Evolutionary conservation across 2,329 filamentous ascomycete genomes (phyloP), one percentile per base, ranked within the genome.

Genomic region (Endothia cerciana): DNA sequence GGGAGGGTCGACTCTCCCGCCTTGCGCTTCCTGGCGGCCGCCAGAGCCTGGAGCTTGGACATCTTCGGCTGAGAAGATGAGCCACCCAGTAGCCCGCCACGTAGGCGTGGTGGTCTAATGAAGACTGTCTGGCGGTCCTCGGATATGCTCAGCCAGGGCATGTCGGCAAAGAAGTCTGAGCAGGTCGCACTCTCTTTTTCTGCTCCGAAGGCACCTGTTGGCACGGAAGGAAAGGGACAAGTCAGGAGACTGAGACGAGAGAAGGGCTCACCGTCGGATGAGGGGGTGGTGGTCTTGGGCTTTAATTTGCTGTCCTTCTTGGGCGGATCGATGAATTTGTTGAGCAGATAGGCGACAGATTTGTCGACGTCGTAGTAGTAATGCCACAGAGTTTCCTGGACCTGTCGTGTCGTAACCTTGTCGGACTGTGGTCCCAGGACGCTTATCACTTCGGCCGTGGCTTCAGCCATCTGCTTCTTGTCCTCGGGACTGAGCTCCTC

Each of bases 341-440:
- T 91, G 69, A 88, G 86, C 65, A 99, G 78, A 74, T 96, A 97
- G 65, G 86, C 83, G 45, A 96, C 90, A 0, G 92, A 88, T 77
- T 97, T 97, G 65, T 89, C 90, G 38, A 97, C 83, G 73, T 99
- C 94, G 75, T 94, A 98, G 77, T 94, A 98, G 77, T 97, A 97
- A 78, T 99, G 88, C 93, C 93, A 98, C 19, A 99, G 79, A 0
- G 94, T 87, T 68, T 98, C 94, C 75, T 97, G 88, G 69, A 97
- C 94, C 74, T 97, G 90, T 45, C 74, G 77, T 56, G 77, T 79
- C 43, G 83, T 85, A 71, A 89, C 83, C 68, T 86, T 87, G 69
- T 79, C 79, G 40, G 83, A 81, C 67, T 86, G 82, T 11, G 80
- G 77, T 7, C 88, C 90, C n/a, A 97, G 81, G 10, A 85, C 83